Evolutionary conservation across 2,329 filamentous ascomycete species (phyloP), one percentile per base, ranked within the genome.

Genomic region (Cercospora brassicicola): DNA sequence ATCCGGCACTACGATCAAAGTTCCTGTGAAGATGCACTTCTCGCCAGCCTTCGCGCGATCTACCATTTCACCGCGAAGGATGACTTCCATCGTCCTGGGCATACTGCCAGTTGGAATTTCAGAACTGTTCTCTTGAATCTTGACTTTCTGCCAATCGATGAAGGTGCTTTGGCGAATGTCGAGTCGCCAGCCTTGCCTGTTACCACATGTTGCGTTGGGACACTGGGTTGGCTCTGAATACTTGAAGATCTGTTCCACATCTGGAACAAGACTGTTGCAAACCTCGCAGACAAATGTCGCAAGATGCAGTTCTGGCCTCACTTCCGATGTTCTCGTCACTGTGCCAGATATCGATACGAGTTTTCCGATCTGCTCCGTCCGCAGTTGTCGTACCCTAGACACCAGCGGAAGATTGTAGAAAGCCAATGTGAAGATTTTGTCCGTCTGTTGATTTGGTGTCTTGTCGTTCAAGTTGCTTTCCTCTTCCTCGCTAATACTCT

Each of bases 21-120:
- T 94, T 71, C 95, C 95, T 0, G 94, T 98, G 80, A 99, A 99
- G 76, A 99, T 92, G 79, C 95, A 99, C 81, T 96, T 97, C 81
- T 99, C 95, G 71, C 95, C 95, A 59, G 95, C 95, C 83, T 98
- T 98, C 62, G 94, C 94, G 62, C 95, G 89, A 76, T 99, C 95
- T 28, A 99, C 95, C 83, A 99, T 97, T 79, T 99, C 95, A 76
- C 95, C 95, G 69, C 95, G 90, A 36, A 99, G 82, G 73, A 99
- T 97, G 51, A 99, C 91, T 76, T 99, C 95, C 88, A 99, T 95
- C 2, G 95, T 99, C 68, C 95, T 88, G 26, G 95, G 95, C 95
- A 99, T 99, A 82, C 94, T 97, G 64, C 95, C 95, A 0, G 95
- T 99, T 0, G 95, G 95, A 42, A 99, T 99, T 79, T 99, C 95